These are phyloP conservation scores for Drechmeria coniospora DNA, from an alignment of 2,329 filamentous ascomycete species.

Conservation along the genomic window DNA sequence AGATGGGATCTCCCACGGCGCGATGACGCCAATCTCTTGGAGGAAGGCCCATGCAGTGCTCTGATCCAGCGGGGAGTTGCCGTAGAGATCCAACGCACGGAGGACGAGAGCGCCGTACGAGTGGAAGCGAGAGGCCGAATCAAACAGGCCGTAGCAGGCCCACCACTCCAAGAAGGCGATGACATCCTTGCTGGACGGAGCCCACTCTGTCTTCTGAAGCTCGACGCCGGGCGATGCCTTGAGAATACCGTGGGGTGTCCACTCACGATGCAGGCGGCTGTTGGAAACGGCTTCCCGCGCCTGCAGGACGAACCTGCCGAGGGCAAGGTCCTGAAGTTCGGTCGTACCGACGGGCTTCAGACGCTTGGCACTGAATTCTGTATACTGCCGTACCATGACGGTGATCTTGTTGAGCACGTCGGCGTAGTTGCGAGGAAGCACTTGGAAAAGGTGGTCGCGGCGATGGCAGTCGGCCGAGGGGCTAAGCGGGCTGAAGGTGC, in stretches of 20 bases:
- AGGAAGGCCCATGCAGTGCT: constrained; percentile 48
- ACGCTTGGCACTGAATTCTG: constrained; percentile 8
- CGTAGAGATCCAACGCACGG: constrained; percentile 44
- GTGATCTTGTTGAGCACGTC: constrained; percentile 16
- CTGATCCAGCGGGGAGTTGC: constrained; percentile 22
- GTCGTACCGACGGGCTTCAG: constrained; percentile 5
- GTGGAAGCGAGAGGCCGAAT: constrained; percentile 34
- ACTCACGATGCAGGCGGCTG: constrained; percentile 32
- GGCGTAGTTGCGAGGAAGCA: constrained; percentile 23
- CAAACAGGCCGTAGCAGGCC: constrained; percentile 41
- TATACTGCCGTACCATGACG: constrained; percentile 17
- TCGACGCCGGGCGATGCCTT: constrained; percentile 12
- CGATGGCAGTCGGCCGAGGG: constrained; percentile 30
- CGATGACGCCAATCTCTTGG: constrained; percentile 58
- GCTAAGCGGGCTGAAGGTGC: constrained; percentile 40
- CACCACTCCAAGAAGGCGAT: constrained; percentile 57
- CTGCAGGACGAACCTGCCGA: constrained; percentile 31
- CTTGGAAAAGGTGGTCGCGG: constrained; percentile 42
- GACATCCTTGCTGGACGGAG: constrained; percentile 26
- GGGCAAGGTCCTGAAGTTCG: constrained; percentile 7
- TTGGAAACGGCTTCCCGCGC: constrained; percentile 34
- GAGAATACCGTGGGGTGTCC: constrained; percentile 33
- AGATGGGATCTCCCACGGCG: constrained; percentile 53
- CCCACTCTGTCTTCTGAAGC: constrained; percentile 13
- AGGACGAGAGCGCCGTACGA: constrained; percentile 50